Evolutionary conservation across 2,329 filamentous ascomycete genomes (phyloP).

Genomic region (Trichoderma lentiforme): DNA sequence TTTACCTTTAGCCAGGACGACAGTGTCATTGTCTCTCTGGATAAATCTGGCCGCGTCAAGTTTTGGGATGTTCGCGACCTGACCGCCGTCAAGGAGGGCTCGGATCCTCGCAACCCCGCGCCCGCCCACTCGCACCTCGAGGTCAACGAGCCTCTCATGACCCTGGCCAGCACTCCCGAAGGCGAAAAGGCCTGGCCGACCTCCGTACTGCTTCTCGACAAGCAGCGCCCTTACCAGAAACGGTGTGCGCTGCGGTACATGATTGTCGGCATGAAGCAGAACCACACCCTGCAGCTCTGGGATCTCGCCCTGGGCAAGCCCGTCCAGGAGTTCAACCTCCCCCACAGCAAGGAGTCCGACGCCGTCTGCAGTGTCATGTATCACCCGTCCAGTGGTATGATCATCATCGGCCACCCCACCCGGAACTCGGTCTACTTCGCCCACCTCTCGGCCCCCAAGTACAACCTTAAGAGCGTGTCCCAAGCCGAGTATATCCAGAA

Average conservation of each 20-base stretch:
- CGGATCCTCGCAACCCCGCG: conserved; percentile 48
- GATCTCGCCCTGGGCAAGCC: conserved; percentile 92
- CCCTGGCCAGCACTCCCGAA: conserved; percentile 79
- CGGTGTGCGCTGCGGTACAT: conserved; percentile 88
- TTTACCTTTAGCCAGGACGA: conserved; percentile 98
- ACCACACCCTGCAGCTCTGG: conserved; percentile 97
- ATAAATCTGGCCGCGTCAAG: conserved; percentile 93
- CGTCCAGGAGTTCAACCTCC: conserved; percentile 94
- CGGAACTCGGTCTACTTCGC: conserved; percentile 97
- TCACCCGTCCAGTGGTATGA: conserved; percentile 86
- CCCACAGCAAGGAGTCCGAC: conserved; percentile 92
- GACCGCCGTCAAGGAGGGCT: conserved; percentile 51
- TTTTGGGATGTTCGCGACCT: conserved; percentile 96
- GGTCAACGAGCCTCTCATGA: conserved; percentile 81
- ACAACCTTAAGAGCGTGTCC: conserved; percentile 75
- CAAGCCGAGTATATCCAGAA: conserved; percentile 86
- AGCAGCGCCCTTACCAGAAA: conserved; percentile 88
- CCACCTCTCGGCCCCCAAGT: conserved; percentile 90
- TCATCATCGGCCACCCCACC: conserved; percentile 92
- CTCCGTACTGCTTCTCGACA: conserved; percentile 93
- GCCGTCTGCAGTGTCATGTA: conserved; percentile 98
- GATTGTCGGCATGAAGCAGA: conserved; percentile 97
- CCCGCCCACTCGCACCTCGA: conserved; percentile 63
- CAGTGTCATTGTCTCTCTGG: conserved; percentile 86
- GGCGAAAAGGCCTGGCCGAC: conserved; percentile 96